Base-by-base conservation (phyloP, 805 yeast genomes). In the Candida chauliodis region DNA sequence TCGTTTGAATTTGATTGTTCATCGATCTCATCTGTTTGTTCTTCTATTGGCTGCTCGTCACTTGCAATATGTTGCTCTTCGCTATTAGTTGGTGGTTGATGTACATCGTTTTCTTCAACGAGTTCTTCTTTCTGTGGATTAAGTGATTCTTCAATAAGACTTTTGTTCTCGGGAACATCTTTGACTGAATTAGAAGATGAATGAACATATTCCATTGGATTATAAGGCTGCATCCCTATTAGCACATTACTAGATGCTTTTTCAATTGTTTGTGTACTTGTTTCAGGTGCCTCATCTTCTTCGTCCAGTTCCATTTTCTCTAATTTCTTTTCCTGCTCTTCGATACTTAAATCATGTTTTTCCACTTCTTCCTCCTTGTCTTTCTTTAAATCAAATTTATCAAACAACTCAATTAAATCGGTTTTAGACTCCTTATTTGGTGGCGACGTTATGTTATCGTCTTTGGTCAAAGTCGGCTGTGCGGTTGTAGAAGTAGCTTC, bases 401-500 rank as follows among this genome's bases (percentile, higher is more conserved):
- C 68, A 42, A 63, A 60, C 17, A 63, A 46, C 11, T 56, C 67
- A 32, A 61, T 57, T 39, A 63, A 50, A 34, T 58, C 61, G 17
- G 44, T 45, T 37, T 37, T 44, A 8, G 36, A 23, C 16, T 23
- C 24, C 8, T 24, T 22, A 8, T 11, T 10, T 16, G 29, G 22
- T n/a, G 23, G 17, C 8, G 29, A 33, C 4, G 21, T 22, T 24
- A 33, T 17, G 5, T 10, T 24, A 3, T 33, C 36, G 14, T 33
- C 36, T 23, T 14, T 33, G 5, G 36, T 33, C 13, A 33, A 23
- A 11, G 17, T n/a, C 5, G 36, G 36, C 13, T 23, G 21, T 11
- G 14, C 25, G 8, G 15, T 21, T 4, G 24, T 13, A 5, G 24
- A 30, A 11, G 34, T 23, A 11, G 21, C 13, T 16, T 33, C 36